Evolutionary conservation across 306 rosid species (phyloP).

Genomic region (Citrullus colocynthis): DNA sequence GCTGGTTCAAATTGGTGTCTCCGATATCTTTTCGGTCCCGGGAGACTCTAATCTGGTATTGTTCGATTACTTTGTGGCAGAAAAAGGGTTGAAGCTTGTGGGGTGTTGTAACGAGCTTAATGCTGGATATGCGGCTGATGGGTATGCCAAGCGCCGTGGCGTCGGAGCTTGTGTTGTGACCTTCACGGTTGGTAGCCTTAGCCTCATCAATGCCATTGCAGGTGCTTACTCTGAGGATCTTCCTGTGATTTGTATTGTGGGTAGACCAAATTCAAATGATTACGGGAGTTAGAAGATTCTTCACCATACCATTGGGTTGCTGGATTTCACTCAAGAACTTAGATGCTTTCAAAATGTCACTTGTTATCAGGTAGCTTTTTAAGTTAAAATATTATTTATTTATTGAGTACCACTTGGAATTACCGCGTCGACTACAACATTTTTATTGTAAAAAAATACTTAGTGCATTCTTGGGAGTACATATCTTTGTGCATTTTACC

Average conservation of each 20-base stretch:
- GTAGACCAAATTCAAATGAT: slow-evolving; percentile 84
- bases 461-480: no score
- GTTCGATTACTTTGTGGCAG: slow-evolving; percentile 66
- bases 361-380: slow-evolving; percentile 54
- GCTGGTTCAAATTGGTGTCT: slow-evolving; percentile 58
- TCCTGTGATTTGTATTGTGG: slow-evolving; percentile 72
- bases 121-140: slow-evolving; percentile 92
- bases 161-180: slow-evolving; percentile 91
- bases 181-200: slow-evolving; percentile 73
- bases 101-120: slow-evolving; percentile 93
- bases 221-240: slow-evolving; percentile 82
- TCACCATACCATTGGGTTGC: slow-evolving; percentile 74
- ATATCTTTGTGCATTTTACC: no score
- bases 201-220: slow-evolving; percentile 74
- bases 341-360: slow-evolving; percentile 78
- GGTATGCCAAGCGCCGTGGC: slow-evolving; percentile 68
- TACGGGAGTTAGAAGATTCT: slow-evolving; percentile 56
- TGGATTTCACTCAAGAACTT: slow-evolving; percentile 74
- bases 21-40: slow-evolving; percentile 80
- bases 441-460: no score
- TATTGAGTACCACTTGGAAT: no score
- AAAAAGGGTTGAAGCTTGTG: slow-evolving; percentile 41
- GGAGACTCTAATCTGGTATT: slow-evolving; percentile 82
- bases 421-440: no score
- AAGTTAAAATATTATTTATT: no score